Base-by-base conservation (phyloP, 257 asterid genomes). In the Primulina tabacum region DNA sequence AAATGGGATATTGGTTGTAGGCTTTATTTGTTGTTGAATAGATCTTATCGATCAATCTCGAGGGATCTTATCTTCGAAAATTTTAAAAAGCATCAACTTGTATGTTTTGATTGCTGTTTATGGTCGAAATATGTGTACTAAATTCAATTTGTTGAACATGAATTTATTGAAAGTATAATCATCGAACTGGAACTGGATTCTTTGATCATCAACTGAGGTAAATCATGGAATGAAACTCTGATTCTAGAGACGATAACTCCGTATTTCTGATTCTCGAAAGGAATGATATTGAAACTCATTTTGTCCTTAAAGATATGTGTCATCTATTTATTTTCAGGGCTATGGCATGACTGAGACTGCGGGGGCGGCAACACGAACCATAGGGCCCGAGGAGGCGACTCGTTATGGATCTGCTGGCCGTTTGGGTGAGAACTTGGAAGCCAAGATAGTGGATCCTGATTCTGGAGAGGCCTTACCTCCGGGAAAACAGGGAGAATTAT, bases 311-410 rank as follows among this genome's bases (percentile, higher is more conserved):
- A 7, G 20, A 16, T 47, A 26, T 12, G 17, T 17, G 43, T 73
- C 29, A 60, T 53, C 28, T 71, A 52, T 56, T 28, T 60, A 64
- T 21, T 21, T 21, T 21, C 24, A 93, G 98, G 97, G 98, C 17
- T 92, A 87, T 78, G 98, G 97, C 26, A 62, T 92, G 87, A 92
- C 98, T 0, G 98, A 90, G 87, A 83, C 85, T 47, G 76, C 87
- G 1, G 98, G 98, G 76, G 87, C 72, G 9, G 88, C 80, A 52
- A 76, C 96, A 20, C 79, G 90, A 64, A 69, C 88, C 76, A 47
- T 69, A 14, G 88, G 86, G 70, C 77, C 82, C 12, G 95, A 90
- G 63, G 98, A 92, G 75, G 71, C 86, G 3, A 73, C 60, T 21
- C 65, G 58, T 40, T 71, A 79, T 62, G 97, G 95, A n/a, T 92